Conservation (phyloP, 148 eudicot genomes). For the Rhododendron vialii region DNA sequence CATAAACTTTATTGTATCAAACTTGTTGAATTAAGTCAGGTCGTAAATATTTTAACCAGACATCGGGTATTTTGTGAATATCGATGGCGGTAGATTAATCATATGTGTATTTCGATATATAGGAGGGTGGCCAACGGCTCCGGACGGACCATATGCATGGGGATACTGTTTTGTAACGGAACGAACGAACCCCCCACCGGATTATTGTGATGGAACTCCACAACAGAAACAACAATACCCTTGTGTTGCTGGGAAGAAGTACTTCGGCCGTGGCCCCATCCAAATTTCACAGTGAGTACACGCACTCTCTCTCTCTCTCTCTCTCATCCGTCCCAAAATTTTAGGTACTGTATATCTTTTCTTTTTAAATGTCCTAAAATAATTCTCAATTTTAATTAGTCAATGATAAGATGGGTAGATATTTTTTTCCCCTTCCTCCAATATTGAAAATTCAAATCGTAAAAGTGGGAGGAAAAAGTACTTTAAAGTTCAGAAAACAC, state of each 20-base stretch:
- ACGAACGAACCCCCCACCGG: conserved; percentile 16
- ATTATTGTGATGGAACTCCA: conserved; percentile 20
- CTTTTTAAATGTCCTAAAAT: too few species aligned
- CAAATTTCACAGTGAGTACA: conserved; percentile 43
- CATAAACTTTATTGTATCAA: too few species aligned
- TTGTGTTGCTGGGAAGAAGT: conserved; percentile 41
- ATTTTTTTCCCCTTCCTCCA: too few species aligned
- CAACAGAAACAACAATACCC: conserved; percentile 20
- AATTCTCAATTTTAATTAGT: too few species aligned
- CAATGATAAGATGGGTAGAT: too few species aligned
- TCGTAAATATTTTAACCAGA: too few species aligned
- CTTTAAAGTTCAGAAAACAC: too few species aligned
- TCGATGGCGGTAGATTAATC: background rate
- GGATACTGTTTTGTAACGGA: conserved; percentile 44
- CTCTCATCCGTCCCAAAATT: too few species aligned
- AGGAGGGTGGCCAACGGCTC: conserved; percentile 62
- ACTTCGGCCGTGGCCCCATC: conserved; percentile 58
- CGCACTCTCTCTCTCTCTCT: background rate
- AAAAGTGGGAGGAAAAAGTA: too few species aligned
- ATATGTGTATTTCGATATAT: background rate
- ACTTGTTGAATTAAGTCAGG: too few species aligned
- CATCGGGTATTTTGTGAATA: too few species aligned
- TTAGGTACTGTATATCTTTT: too few species aligned
- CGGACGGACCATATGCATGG: conserved; percentile 66
- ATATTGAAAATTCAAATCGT: background rate